A percentile compares a stretch with the other conserved stretches of the same genome.
Conservation (phyloP, 129 eudicot genomes). For the Lactuca sativa region DNA sequence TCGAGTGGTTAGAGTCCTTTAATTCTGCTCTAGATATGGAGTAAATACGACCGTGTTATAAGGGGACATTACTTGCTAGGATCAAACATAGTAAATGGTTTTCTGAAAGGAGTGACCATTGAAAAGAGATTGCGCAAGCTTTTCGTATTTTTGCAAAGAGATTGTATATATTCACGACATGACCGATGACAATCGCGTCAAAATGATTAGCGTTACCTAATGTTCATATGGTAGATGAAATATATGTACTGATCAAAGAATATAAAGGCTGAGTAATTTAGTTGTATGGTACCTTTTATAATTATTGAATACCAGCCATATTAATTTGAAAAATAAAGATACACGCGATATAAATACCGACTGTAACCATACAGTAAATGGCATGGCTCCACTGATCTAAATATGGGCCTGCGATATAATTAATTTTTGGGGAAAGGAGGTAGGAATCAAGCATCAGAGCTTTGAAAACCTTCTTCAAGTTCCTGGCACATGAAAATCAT, state of each 20-base stretch:
- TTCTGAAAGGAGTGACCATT: neutral
- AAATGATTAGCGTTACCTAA: neutral
- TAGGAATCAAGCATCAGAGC: neutral
- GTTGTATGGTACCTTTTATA: slow-evolving; percentile 15
- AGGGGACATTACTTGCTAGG: neutral
- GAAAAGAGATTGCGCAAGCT: neutral
- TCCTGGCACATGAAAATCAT: neutral
- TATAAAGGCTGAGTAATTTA: slow-evolving; percentile 14
- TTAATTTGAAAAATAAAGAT: slow-evolving; percentile 28
- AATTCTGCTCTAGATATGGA: slow-evolving; percentile 6
- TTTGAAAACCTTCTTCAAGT: slow-evolving; percentile 10
- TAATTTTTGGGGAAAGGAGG: slow-evolving; percentile 4
- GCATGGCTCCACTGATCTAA: slow-evolving; percentile 35
- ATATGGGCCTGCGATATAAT: slow-evolving; percentile 25
- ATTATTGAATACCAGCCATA: slow-evolving; percentile 38
- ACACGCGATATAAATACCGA: slow-evolving; percentile 31
- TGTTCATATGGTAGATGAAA: neutral
- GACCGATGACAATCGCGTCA: too few relatives aligned
- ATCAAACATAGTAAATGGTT: neutral
- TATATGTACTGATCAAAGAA: neutral
- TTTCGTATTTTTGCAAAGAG: neutral
- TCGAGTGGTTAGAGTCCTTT: slow-evolving; percentile 32
- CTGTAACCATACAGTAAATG: slow-evolving; percentile 32
- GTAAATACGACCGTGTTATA: neutral
- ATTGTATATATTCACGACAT: neutral